Percentiles rank a stretch among this genome's conserved stretches.
phyloP scores from a whole-genome alignment of 2,329 filamentous ascomycete genomes.

The Sporothrix curviconia region DNA sequence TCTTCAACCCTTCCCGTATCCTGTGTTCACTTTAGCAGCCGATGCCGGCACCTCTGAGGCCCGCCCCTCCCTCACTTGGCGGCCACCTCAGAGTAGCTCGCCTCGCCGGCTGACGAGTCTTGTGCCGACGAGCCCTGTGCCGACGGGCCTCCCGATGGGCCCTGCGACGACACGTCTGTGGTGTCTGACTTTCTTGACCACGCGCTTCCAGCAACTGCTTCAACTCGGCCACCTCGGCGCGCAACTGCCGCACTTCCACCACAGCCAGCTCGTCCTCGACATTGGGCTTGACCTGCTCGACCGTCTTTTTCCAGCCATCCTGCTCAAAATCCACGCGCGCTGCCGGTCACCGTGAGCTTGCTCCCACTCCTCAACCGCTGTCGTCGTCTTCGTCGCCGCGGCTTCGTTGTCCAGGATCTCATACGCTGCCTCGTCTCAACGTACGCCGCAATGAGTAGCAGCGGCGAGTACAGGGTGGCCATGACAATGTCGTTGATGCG shows the following conservation, averaged over 20 bases:
- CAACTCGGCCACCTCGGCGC: conserved; percentile 51
- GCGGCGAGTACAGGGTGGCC: conserved; percentile 68
- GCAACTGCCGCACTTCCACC: conserved; percentile 58
- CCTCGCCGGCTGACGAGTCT: not conserved
- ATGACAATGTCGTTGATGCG: conserved; percentile 73
- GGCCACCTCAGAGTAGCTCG: not conserved
- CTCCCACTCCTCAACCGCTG: conserved; percentile 86
- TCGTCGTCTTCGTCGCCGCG: conserved; percentile 87
- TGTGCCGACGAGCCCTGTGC: not conserved
- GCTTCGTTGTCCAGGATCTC: conserved; percentile 65
- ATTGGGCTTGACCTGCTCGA: conserved; percentile 69
- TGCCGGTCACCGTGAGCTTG: conserved; percentile 62
- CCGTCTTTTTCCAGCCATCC: conserved; percentile 79
- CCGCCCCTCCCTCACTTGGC: not conserved
- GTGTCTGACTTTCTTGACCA: conserved; percentile 12
- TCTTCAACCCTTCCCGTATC: not conserved
- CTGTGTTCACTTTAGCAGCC: not conserved
- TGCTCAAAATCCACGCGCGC: conserved; percentile 74
- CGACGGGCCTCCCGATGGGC: too few species aligned
- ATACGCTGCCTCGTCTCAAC: conserved; percentile 61
- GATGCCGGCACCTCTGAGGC: not conserved
- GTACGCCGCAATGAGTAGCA: conserved; percentile 71
- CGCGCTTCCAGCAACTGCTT: conserved; percentile 38
- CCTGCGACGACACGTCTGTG: too few species aligned
- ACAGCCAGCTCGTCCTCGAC: conserved; percentile 71